Evolutionary conservation across 441 rosid genomes (phyloP).

Genomic region (Eruca vesicaria): DNA sequence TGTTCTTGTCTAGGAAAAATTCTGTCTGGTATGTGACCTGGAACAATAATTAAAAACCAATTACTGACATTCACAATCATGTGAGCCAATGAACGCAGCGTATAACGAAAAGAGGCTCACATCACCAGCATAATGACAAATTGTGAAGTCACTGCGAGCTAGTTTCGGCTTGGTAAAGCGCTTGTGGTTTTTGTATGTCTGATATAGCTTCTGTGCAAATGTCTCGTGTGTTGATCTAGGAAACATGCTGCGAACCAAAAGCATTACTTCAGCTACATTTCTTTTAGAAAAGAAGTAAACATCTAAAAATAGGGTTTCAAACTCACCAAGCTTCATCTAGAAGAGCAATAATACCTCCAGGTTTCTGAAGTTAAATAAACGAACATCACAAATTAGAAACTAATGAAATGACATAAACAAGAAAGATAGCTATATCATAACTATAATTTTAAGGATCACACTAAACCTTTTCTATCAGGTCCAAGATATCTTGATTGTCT

Average conservation of each 20-base stretch:
- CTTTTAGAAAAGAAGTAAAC: not conserved
- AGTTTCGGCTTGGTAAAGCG: constrained; percentile 88
- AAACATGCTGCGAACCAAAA: constrained; percentile 67
- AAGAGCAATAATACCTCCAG: constrained; percentile 99
- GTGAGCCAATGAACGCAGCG: not conserved
- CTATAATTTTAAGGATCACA: not conserved
- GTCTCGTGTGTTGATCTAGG: constrained; percentile 95
- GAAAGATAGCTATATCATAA: not conserved
- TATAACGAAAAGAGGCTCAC: constrained; percentile 43
- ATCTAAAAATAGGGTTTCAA: not conserved
- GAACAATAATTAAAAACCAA: constrained; percentile 15
- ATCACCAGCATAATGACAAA: constrained; percentile 90
- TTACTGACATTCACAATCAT: not conserved
- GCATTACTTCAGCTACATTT: constrained; percentile 11
- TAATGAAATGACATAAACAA: constrained; percentile 10
- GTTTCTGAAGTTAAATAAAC: constrained; percentile 61
- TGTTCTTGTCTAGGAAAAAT: constrained; percentile 83
- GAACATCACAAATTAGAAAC: constrained; percentile 14
- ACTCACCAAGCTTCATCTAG: constrained; percentile 98
- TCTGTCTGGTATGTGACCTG: constrained; percentile 96
- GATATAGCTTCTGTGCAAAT: constrained; percentile 89
- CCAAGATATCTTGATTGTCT: constrained; percentile 90
- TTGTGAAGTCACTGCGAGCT: constrained; percentile 83
- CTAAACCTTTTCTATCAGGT: constrained; percentile 90
- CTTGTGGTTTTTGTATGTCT: constrained; percentile 82